These are phyloP conservation scores for Strobilomyces dryophilus DNA, from an alignment of 768 basidiomycete species.

Conservation along the genomic window DNA sequence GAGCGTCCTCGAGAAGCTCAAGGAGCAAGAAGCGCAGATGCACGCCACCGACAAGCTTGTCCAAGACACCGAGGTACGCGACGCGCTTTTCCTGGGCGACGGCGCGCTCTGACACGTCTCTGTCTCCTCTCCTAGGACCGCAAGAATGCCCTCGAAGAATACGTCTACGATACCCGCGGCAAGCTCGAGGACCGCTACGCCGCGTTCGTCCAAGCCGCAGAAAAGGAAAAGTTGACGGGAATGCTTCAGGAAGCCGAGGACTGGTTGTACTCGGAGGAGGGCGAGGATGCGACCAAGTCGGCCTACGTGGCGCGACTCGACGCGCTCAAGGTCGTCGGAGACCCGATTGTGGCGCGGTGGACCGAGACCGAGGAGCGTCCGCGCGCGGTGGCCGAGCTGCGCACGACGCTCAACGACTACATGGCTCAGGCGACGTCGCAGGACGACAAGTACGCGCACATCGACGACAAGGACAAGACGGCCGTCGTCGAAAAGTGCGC, in stretches of 20 bases:
- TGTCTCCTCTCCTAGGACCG: constrained; percentile 56
- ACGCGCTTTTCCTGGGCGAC: neutral
- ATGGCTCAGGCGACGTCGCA: constrained; percentile 73
- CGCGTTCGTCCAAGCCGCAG: constrained; percentile 63
- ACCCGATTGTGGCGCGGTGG: constrained; percentile 81
- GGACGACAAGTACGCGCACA: constrained; percentile 88
- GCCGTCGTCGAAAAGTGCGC: constrained; percentile 85
- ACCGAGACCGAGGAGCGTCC: constrained; percentile 81
- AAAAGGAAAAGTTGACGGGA: constrained; percentile 72
- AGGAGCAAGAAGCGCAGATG: constrained; percentile 87
- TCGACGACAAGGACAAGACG: constrained; percentile 85
- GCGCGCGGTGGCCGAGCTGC: constrained; percentile 64
- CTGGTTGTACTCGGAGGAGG: constrained; percentile 96
- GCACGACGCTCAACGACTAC: constrained; percentile 87
- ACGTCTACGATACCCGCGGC: constrained; percentile 91
- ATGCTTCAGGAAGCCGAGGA: constrained; percentile 81
- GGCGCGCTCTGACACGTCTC: neutral
- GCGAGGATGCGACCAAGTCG: constrained; percentile 94
- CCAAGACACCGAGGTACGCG: constrained; percentile 87
- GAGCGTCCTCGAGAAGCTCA: constrained; percentile 55
- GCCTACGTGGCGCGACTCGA: constrained; percentile 87
- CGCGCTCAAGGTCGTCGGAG: constrained; percentile 77
- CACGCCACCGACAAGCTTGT: constrained; percentile 92
- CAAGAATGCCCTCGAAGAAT: constrained; percentile 98
- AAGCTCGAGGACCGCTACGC: constrained; percentile 91